Evolutionary conservation across 2,329 filamentous ascomycete genomes (phyloP).

Genomic region (Colletotrichum sp.): DNA sequence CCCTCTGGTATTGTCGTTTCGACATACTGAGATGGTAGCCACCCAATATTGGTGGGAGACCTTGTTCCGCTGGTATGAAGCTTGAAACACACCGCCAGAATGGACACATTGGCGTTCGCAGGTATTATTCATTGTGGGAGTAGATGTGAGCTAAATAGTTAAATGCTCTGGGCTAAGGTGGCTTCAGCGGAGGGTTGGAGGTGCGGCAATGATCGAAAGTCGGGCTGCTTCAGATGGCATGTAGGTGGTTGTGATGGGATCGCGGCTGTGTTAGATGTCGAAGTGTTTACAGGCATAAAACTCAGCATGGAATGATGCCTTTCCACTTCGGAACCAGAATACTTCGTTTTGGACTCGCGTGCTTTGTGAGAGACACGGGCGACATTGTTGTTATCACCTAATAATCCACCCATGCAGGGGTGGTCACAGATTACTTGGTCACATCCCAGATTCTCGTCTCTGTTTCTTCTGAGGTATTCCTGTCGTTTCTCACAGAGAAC

Average conservation of each 20-base stretch:
- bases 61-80: background rate
- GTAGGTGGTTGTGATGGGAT: background rate
- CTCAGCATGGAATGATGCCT: accelerated
- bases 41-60: accelerated
- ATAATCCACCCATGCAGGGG: accelerated
- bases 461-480: background rate
- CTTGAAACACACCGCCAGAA: accelerated
- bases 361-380: too few relatives aligned
- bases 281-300: too few relatives aligned
- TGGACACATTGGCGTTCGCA: too few relatives aligned
- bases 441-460: background rate
- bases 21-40: accelerated
- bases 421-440: accelerated
- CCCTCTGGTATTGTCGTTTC: accelerated
- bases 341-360: too few relatives aligned
- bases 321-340: background rate
- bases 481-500: too few relatives aligned
- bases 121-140: accelerated
- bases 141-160: background rate
- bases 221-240: too few relatives aligned
- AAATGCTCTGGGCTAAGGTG: background rate
- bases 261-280: too few relatives aligned
- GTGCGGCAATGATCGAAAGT: too few relatives aligned
- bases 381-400: background rate
- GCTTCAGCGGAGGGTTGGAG: background rate